A percentile compares a stretch with the other conserved stretches of the same genome.
These are phyloP conservation scores for Ogataea angusta DNA, from an alignment of 805 yeast species.

Conservation along the genomic window DNA sequence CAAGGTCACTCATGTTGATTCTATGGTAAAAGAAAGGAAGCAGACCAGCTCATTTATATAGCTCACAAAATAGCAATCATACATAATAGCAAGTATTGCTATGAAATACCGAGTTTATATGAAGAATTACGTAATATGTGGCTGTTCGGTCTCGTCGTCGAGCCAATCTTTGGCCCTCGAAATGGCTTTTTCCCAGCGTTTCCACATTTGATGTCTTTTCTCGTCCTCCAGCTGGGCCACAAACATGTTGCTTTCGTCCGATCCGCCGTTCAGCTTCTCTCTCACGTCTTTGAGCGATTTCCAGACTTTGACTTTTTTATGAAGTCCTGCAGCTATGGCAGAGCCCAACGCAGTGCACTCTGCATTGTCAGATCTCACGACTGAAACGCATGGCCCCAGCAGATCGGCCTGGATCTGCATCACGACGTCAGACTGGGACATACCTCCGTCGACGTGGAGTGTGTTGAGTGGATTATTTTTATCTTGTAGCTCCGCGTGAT, in stretches of 20 bases:
- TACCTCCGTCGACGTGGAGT: slow-evolving; percentile 89
- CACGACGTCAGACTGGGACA: slow-evolving; percentile 86
- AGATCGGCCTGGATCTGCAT: slow-evolving; percentile 94
- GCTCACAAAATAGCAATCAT: slow-evolving; percentile 5
- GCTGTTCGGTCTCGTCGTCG: slow-evolving; percentile 12
- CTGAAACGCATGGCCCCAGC: slow-evolving; percentile 80
- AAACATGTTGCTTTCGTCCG: slow-evolving; percentile 19
- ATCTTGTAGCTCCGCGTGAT: slow-evolving; percentile 40
- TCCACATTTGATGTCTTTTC: slow-evolving; percentile 62
- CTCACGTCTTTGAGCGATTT: slow-evolving; percentile 66
- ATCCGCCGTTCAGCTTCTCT: slow-evolving; percentile 35
- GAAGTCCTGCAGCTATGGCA: slow-evolving; percentile 90
- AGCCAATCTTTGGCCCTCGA: slow-evolving; percentile 83
- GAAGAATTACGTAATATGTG: not conserved
- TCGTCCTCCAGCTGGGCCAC: slow-evolving; percentile 45
- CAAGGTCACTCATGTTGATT: slow-evolving; percentile 28
- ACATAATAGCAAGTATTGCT: slow-evolving; percentile 7
- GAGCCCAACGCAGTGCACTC: slow-evolving; percentile 97
- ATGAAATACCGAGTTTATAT: not conserved
- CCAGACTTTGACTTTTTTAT: slow-evolving; percentile 67
- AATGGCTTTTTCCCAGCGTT: slow-evolving; percentile 82
- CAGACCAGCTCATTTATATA: slow-evolving; percentile 1
- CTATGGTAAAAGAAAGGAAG: slow-evolving; percentile 1
- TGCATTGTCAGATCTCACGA: slow-evolving; percentile 73
- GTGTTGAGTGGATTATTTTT: slow-evolving; percentile 38